These are phyloP conservation scores for Pythium periplocum DNA, from an alignment of 352 stramenopile species.

Conservation along the genomic window DNA sequence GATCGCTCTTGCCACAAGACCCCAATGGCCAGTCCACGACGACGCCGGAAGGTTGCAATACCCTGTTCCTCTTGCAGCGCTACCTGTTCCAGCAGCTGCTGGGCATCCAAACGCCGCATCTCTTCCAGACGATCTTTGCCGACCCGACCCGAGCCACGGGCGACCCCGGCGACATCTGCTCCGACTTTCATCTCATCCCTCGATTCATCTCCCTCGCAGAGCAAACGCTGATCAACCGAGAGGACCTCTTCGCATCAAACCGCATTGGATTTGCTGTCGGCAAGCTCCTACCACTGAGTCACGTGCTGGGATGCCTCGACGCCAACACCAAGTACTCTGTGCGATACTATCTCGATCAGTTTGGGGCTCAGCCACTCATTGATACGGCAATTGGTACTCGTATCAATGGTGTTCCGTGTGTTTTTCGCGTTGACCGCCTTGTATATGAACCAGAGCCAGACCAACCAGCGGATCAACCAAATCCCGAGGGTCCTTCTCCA, in stretches of 20 bases:
- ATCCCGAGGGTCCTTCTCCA: background rate
- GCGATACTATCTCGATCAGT: conserved; percentile 41
- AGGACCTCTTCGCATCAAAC: conserved; percentile 58
- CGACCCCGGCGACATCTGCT: conserved; percentile 52
- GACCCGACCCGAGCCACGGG: conserved; percentile 48
- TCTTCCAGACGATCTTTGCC: conserved; percentile 61
- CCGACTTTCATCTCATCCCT: conserved; percentile 75
- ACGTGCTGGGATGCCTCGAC: conserved; percentile 65
- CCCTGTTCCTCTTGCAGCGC: conserved; percentile 60
- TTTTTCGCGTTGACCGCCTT: conserved; percentile 61
- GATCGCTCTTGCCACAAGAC: conserved; percentile 23
- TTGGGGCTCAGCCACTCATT: conserved; percentile 41
- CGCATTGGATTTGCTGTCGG: conserved; percentile 79
- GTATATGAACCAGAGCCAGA: conserved; percentile 17
- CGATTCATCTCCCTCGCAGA: conserved; percentile 76
- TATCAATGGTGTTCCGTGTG: conserved; percentile 53
- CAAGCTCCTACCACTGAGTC: conserved; percentile 52
- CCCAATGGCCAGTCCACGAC: conserved; percentile 5
- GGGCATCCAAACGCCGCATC: conserved; percentile 61
- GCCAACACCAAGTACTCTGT: conserved; percentile 44
- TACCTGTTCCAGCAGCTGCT: conserved; percentile 76
- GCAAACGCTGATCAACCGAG: conserved; percentile 48
- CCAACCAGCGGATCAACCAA: background rate
- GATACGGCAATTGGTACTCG: conserved; percentile 70
- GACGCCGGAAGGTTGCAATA: conserved; percentile 34